Conservation (phyloP, 495 filamentous ascomycete genomes). For the Evernia prunastri region DNA sequence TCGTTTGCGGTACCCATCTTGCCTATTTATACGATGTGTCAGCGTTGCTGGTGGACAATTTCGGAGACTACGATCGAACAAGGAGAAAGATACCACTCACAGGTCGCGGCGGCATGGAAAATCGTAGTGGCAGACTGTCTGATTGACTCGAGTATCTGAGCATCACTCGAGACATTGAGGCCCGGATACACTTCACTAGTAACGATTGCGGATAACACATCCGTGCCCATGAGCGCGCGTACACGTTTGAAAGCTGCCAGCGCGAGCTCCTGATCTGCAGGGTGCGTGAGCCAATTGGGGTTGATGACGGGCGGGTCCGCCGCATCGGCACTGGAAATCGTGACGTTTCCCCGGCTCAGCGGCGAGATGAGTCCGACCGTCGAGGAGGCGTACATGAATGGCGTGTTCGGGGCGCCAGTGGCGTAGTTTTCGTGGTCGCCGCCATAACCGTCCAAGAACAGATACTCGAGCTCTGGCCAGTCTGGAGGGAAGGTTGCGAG, state of each 20-base stretch:
- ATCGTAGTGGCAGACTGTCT: constrained; percentile 33
- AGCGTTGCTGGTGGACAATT: no score
- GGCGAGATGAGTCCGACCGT: constrained; percentile 40
- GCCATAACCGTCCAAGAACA: no score
- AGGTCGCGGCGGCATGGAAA: constrained; percentile 41
- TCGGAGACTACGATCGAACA: no score
- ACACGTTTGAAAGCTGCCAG: constrained; percentile 15
- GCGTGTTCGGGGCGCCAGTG: no score
- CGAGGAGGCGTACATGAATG: constrained; percentile 44
- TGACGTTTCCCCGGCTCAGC: constrained; percentile 49
- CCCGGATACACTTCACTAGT: no score
- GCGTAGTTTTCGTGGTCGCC: no score
- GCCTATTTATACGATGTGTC: no score
- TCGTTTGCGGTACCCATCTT: constrained; percentile 36
- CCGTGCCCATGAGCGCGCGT: no score
- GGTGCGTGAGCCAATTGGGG: constrained; percentile 43
- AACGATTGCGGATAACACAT: no score
- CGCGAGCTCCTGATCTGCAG: constrained; percentile 16
- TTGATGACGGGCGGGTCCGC: constrained; percentile 47
- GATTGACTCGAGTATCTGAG: constrained; percentile 39
- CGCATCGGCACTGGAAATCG: constrained; percentile 40
- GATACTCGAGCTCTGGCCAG: constrained; percentile 49
- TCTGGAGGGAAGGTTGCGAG: constrained; percentile 14
- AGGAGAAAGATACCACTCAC: neutral
- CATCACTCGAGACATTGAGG: no score